Evolutionary conservation across 1,139 yeast species (phyloP).

Genomic region (Lodderomyces orthopsilosis): DNA sequence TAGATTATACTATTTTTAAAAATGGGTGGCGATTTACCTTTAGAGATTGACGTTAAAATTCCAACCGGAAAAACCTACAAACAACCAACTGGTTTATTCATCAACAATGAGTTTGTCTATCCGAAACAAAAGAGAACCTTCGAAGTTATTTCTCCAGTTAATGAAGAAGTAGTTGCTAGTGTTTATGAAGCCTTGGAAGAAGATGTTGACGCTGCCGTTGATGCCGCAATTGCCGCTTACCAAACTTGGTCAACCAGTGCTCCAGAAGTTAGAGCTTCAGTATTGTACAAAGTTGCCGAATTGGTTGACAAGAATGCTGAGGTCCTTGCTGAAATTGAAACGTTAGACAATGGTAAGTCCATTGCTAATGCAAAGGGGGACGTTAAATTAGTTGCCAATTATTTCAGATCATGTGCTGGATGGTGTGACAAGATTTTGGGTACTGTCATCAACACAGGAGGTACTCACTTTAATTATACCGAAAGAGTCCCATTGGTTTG

Average conservation of each 20-base stretch:
- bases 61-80: conserved; percentile 54
- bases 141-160: conserved; percentile 61
- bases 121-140: conserved; percentile 52
- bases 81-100: conserved; percentile 57
- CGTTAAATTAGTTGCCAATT: conserved; percentile 58
- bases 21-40: conserved; percentile 27
- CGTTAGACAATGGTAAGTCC: conserved; percentile 81
- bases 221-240: conserved; percentile 74
- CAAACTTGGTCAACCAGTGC: conserved; percentile 30
- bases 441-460: conserved; percentile 61
- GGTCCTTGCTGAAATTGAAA: conserved; percentile 62
- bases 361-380: conserved; percentile 53
- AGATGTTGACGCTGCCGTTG: conserved; percentile 78
- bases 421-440: conserved; percentile 82
- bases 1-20: neutral
- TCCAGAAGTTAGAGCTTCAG: conserved; percentile 51
- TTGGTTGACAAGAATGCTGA: conserved; percentile 60
- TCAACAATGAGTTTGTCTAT: conserved; percentile 52
- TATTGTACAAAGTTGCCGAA: conserved; percentile 60
- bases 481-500: conserved; percentile 69
- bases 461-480: conserved; percentile 57
- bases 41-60: conserved; percentile 48
- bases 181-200: conserved; percentile 65
- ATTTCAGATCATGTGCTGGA: conserved; percentile 75
- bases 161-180: conserved; percentile 61